These are phyloP conservation scores for Candida xyloterini DNA, from an alignment of 805 yeast genomes.

Conservation along the genomic window DNA sequence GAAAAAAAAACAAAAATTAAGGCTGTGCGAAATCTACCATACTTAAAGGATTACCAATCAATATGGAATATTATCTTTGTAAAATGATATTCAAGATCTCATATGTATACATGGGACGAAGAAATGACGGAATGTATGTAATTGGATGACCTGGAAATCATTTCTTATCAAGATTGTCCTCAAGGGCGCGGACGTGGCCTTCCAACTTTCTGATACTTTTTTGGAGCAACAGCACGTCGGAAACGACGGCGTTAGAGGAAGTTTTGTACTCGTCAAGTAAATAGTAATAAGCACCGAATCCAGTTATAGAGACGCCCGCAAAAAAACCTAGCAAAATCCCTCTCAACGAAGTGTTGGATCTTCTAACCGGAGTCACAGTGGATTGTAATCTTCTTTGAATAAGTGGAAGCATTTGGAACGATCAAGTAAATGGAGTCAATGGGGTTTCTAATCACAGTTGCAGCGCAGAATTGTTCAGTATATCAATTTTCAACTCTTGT, in stretches of 20 bases:
- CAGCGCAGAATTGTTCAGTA: background rate
- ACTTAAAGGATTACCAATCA: background rate
- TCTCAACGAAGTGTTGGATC: constrained; percentile 28
- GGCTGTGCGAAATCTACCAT: constrained; percentile 4
- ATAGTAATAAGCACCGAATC: constrained; percentile 74
- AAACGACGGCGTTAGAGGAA: constrained; percentile 67
- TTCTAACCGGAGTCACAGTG: constrained; percentile 21
- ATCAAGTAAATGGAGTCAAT: background rate
- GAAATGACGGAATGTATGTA: background rate
- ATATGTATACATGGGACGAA: constrained; percentile 6
- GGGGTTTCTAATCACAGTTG: background rate
- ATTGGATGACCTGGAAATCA: constrained; percentile 4
- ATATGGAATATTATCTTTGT: constrained; percentile 2
- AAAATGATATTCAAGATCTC: constrained; percentile 5
- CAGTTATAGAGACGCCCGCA: constrained; percentile 71
- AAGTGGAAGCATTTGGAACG: constrained; percentile 15
- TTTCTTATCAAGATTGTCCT: constrained; percentile 36
- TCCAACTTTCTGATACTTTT: constrained; percentile 66
- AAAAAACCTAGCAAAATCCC: constrained; percentile 71
- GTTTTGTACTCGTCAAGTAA: constrained; percentile 73
- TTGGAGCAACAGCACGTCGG: constrained; percentile 71
- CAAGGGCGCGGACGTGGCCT: constrained; percentile 63
- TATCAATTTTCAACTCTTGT: background rate
- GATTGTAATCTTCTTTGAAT: constrained; percentile 23
- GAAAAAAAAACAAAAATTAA: background rate